phyloP scores from a whole-genome alignment of 2,329 filamentous ascomycete species.

The Arthrobotrys entomopaga region DNA sequence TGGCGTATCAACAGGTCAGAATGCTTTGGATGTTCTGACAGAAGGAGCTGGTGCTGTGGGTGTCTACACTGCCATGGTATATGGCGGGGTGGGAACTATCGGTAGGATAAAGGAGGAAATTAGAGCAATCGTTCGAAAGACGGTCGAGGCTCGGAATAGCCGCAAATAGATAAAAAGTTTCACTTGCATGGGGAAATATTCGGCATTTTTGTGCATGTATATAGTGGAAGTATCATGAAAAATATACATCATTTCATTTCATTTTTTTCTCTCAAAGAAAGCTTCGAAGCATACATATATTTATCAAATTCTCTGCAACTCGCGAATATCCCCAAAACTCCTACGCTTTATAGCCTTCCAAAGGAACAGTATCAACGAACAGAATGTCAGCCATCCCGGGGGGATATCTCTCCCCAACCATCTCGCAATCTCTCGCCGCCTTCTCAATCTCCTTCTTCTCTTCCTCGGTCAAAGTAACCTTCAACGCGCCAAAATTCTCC shows the following conservation, averaged over 20 bases:
- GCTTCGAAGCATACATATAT: too few relatives aligned
- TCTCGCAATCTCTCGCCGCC: constrained; percentile 39
- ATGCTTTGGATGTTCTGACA: constrained; percentile 83
- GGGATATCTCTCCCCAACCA: constrained; percentile 45
- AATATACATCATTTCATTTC: not conserved
- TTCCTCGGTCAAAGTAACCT: constrained; percentile 34
- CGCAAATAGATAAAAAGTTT: constrained; percentile 33
- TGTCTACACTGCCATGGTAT: constrained; percentile 82
- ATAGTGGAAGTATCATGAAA: not conserved
- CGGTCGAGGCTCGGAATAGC: constrained; percentile 19
- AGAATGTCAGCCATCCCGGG: constrained; percentile 27
- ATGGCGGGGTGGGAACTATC: constrained; percentile 72
- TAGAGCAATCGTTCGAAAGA: constrained; percentile 60
- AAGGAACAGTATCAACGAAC: constrained; percentile 46
- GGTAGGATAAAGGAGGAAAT: constrained; percentile 74
- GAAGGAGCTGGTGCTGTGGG: constrained; percentile 91
- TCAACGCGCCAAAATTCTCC: constrained; percentile 41
- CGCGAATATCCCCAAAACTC: too few relatives aligned
- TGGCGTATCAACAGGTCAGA: constrained; percentile 86
- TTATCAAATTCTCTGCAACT: too few relatives aligned
- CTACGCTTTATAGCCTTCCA: constrained; percentile 37
- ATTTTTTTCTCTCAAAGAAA: not conserved
- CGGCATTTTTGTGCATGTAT: constrained; percentile 1
- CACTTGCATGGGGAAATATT: constrained; percentile 16
- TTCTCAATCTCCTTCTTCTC: constrained; percentile 54